Percentiles rank a stretch among this genome's conserved stretches.
phyloP scores from a whole-genome alignment of 148 eudicot species.

The Spergularia bocconei region DNA sequence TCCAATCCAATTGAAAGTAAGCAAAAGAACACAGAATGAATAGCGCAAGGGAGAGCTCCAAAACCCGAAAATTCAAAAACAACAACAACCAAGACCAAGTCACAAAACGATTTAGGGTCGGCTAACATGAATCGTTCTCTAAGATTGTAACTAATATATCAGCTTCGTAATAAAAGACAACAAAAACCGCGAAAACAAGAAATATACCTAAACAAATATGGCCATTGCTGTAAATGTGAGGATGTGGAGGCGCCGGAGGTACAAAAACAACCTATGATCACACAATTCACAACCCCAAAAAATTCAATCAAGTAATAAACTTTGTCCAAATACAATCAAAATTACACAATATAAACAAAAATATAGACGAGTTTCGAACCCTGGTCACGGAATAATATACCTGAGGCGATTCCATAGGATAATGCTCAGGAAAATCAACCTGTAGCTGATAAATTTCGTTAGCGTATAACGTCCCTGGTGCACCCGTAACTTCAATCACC shows the following conservation, averaged over 20 bases:
- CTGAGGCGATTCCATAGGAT: constrained; percentile 70
- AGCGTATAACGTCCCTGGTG: constrained; percentile 51
- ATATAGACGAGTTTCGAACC: not conserved
- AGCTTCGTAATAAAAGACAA: not conserved
- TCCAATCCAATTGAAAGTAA: too few relatives aligned
- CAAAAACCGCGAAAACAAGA: not conserved
- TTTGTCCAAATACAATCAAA: not conserved
- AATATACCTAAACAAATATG: constrained; percentile 51
- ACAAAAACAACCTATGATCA: constrained; percentile 42
- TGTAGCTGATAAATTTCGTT: constrained; percentile 49
- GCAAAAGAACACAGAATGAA: too few relatives aligned
- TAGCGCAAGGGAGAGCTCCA: too few relatives aligned
- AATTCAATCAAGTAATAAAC: constrained; percentile 1
- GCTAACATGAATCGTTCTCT: too few relatives aligned
- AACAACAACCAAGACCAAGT: not conserved
- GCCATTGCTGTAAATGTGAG: constrained; percentile 60
- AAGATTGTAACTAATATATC: too few relatives aligned
- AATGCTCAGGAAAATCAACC: constrained; percentile 63
- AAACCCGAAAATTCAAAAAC: not conserved
- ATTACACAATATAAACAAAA: not conserved
- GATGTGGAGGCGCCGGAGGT: constrained; percentile 46
- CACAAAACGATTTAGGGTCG: too few relatives aligned
- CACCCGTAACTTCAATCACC: constrained; percentile 54
- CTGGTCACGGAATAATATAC: constrained; percentile 14
- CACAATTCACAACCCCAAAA: too few relatives aligned